phyloP scores from a whole-genome alignment of 192 early-diverging fungal species.

The Coemansia biformis region DNA sequence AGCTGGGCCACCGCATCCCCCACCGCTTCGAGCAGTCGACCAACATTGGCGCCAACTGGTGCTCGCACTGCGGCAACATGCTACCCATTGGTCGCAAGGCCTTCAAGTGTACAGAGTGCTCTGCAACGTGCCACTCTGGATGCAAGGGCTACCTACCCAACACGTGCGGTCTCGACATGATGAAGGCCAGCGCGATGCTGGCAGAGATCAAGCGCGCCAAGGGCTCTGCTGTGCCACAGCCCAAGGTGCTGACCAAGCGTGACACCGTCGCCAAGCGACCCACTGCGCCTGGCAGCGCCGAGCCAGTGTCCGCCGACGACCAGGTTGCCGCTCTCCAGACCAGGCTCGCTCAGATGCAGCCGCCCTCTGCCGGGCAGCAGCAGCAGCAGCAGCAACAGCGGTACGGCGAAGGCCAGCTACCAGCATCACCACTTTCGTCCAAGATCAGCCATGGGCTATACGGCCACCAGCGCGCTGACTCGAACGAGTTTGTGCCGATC shows the following conservation, averaged over 20 bases:
- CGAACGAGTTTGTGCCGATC: conserved; percentile 49
- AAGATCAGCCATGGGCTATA: conserved; percentile 20
- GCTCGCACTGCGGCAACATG: conserved; percentile 97
- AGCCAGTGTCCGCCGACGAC: conserved; percentile 21
- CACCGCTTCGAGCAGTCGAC: conserved; percentile 89
- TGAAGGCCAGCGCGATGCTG: conserved; percentile 81
- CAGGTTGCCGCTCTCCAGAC: conserved; percentile 32
- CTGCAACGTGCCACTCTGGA: conserved; percentile 69
- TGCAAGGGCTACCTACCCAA: conserved; percentile 86
- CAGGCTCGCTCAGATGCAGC: conserved; percentile 31
- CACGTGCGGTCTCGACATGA: conserved; percentile 86
- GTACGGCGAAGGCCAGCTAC: background rate
- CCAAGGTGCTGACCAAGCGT: conserved; percentile 45
- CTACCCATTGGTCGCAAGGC: conserved; percentile 67
- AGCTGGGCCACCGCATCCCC: conserved; percentile 82
- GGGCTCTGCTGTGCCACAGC: conserved; percentile 28
- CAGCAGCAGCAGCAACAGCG: conserved; percentile 14
- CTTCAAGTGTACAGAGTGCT: conserved; percentile 70
- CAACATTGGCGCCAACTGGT: conserved; percentile 87
- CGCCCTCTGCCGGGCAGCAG: conserved; percentile 14
- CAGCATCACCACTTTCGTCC: conserved; percentile 25
- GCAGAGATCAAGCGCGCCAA: conserved; percentile 67
- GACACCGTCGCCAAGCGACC: conserved; percentile 46
- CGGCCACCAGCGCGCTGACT: conserved; percentile 35
- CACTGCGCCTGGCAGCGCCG: background rate